phyloP scores from a whole-genome alignment of 2,329 filamentous ascomycete species.

The Alternaria incomplexa region DNA sequence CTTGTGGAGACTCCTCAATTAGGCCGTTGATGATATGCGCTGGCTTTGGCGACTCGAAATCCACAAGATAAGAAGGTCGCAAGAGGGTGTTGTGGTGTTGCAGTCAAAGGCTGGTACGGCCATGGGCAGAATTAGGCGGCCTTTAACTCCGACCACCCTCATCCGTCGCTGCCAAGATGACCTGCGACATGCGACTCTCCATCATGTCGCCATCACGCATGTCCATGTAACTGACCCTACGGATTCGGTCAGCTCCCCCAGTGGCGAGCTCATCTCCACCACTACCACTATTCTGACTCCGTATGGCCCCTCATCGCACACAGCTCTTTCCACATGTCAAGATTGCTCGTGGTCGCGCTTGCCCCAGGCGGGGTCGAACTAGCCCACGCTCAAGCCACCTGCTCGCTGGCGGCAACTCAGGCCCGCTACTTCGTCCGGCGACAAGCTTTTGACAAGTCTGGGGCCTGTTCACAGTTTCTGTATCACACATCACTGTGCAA shows the following conservation, averaged over 20 bases:
- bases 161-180: slow-evolving; percentile 12
- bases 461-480: background rate
- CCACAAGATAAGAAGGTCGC: background rate
- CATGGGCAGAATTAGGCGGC: slow-evolving; percentile 18
- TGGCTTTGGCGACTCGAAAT: slow-evolving; percentile 9
- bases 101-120: slow-evolving; percentile 3
- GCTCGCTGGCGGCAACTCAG: background rate
- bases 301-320: background rate
- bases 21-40: background rate
- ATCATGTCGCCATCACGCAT: slow-evolving; percentile 6
- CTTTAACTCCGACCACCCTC: slow-evolving; percentile 26
- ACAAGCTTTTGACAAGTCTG: background rate
- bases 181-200: slow-evolving; percentile 4
- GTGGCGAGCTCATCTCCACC: background rate
- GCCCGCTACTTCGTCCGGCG: background rate
- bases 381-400: slow-evolving; percentile 5
- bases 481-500: background rate
- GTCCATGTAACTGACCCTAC: slow-evolving; percentile 8
- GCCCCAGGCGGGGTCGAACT: slow-evolving; percentile 6
- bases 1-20: background rate
- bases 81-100: slow-evolving; percentile 1
- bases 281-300: background rate
- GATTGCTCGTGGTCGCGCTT: background rate
- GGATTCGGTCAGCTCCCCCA: slow-evolving; percentile 12
- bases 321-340: background rate